Conservation (phyloP, 2,329 filamentous ascomycete species). For the Xylariales sp. region DNA sequence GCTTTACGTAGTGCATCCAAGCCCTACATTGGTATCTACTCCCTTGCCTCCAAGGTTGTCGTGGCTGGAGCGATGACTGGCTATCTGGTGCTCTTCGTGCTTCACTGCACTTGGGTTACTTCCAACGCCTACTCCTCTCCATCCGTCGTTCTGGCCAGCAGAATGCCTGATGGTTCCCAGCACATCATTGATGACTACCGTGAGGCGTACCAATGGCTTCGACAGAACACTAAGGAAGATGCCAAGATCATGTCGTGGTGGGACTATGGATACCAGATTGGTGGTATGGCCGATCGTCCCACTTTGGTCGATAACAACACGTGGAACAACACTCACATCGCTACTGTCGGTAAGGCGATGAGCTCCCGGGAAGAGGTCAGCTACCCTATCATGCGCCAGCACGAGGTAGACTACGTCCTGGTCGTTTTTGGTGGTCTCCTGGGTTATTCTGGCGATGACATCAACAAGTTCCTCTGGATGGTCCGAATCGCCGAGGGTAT, state of each 20-base stretch:
- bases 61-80: conserved; percentile 67
- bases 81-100: conserved; percentile 88
- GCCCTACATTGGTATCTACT: conserved; percentile 81
- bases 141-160: conserved; percentile 90
- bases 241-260: conserved; percentile 99
- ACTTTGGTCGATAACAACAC: conserved; percentile 99
- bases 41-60: conserved; percentile 70
- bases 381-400: conserved; percentile 96
- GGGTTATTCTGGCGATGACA: conserved; percentile 96
- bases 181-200: conserved; percentile 99
- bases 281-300: conserved; percentile 96
- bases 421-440: conserved; percentile 94
- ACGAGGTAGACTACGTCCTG: conserved; percentile 98
- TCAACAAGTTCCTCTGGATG: conserved; percentile 99
- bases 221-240: conserved; percentile 90
- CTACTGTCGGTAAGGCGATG: conserved; percentile 98
- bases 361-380: conserved; percentile 95
- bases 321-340: conserved; percentile 99
- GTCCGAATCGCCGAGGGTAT: conserved; percentile 98
- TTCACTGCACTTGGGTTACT: conserved; percentile 98
- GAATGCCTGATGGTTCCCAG: conserved; percentile 88
- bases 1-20: conserved; percentile 66
- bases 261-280: conserved; percentile 99
- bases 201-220: conserved; percentile 98
- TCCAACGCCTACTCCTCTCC: conserved; percentile 98